Percentiles rank a stretch among this genome's conserved stretches.
phyloP scores from a whole-genome alignment of 78 protist species.

The Dictyostelium capitatum region DNA sequence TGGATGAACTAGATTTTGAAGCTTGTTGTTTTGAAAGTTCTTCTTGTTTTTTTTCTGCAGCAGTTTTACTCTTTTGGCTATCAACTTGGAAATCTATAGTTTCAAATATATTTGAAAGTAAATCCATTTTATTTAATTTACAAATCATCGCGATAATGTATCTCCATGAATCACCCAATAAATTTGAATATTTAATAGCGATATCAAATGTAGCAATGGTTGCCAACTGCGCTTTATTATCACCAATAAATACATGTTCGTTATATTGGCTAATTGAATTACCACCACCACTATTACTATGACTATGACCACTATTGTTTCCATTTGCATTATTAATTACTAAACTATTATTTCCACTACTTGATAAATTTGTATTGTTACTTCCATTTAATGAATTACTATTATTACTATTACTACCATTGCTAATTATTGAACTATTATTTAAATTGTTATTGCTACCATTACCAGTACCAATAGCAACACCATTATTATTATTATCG shows the following conservation, averaged over 20 bases:
- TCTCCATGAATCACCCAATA: constrained; percentile 65
- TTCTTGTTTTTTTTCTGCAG: background rate
- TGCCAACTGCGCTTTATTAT: constrained; percentile 85
- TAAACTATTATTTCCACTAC: background rate
- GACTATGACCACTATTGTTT: constrained; percentile 7
- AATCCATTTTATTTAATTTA: constrained; percentile 54
- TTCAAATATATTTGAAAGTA: constrained; percentile 48
- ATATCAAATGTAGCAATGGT: constrained; percentile 80
- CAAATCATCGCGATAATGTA: constrained; percentile 44
- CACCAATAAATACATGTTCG: constrained; percentile 46
- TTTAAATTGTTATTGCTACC: background rate
- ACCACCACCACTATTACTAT: no score
- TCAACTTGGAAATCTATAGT: constrained; percentile 63
- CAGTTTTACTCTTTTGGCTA: background rate
- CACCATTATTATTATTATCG: background rate
- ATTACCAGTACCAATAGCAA: background rate
- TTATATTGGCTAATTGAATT: background rate
- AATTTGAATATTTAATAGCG: constrained; percentile 63
- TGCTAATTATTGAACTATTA: background rate
- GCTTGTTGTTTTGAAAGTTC: background rate
- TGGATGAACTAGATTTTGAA: constrained; percentile 3
- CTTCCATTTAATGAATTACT: background rate
- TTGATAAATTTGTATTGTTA: background rate
- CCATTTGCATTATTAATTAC: background rate
- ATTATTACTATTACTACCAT: no score